A percentile compares a stretch with the other conserved stretches of the same genome.
Conservation (phyloP, 2,329 filamentous ascomycete species). For the Penicillium griseofulvum region DNA sequence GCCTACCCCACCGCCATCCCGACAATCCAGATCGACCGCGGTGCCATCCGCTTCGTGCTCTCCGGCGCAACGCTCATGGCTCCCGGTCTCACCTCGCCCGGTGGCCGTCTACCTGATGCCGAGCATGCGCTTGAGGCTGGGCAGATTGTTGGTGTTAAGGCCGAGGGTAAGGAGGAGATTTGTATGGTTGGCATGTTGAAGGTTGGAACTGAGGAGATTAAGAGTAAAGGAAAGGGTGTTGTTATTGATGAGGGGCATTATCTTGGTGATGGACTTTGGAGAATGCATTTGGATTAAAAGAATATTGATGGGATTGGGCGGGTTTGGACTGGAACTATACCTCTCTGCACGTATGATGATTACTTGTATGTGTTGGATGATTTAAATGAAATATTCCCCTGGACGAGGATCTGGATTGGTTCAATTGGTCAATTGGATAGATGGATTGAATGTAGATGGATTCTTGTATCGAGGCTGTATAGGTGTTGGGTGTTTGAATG, state of each 20-base stretch:
- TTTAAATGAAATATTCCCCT: conserved; percentile 3
- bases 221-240: conserved; percentile 88
- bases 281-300: conserved; percentile 56
- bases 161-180: conserved; percentile 89
- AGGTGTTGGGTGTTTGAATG: too few species aligned
- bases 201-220: conserved; percentile 84
- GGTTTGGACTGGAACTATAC: background rate
- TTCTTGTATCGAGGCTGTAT: background rate
- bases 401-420: background rate
- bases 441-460: background rate
- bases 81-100: conserved; percentile 80
- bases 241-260: conserved; percentile 94
- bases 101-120: conserved; percentile 70
- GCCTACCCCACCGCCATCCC: conserved; percentile 82
- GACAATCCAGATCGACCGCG: conserved; percentile 84
- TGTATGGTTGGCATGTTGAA: conserved; percentile 84
- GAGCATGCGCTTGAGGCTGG: conserved; percentile 70
- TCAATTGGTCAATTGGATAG: background rate
- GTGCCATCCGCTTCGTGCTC: conserved; percentile 94
- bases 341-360: conserved; percentile 1
- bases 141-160: conserved; percentile 80
- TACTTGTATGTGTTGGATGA: conserved; percentile 3
- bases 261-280: conserved; percentile 92
- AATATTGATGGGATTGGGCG: background rate
- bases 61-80: conserved; percentile 95